phyloP scores from a whole-genome alignment of 495 filamentous ascomycete species.

The Neurospora sp. region DNA sequence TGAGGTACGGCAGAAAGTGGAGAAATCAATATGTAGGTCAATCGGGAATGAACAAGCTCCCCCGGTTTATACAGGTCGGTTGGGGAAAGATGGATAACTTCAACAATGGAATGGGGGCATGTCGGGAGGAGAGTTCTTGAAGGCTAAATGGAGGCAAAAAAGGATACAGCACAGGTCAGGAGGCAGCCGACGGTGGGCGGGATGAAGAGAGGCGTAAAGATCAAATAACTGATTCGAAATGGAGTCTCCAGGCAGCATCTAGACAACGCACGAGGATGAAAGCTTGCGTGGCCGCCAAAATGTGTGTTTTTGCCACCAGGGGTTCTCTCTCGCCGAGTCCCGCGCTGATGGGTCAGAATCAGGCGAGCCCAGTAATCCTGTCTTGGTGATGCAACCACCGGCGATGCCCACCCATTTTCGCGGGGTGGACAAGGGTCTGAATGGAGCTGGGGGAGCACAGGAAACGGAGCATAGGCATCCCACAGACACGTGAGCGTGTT shows the following conservation, averaged over 20 bases:
- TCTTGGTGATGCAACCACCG: neutral
- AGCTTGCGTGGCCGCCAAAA: neutral
- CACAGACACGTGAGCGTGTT: neutral
- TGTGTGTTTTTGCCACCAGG: neutral
- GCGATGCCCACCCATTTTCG: neutral
- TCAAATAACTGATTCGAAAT: neutral
- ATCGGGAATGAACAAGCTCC: neutral
- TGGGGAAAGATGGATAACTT: neutral
- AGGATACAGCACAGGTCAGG: neutral
- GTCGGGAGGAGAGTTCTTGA: neutral
- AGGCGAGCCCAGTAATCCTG: neutral
- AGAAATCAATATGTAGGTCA: neutral
- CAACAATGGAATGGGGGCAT: neutral
- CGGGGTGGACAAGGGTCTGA: constrained; percentile 12
- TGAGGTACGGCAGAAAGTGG: neutral
- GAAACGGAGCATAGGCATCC: neutral
- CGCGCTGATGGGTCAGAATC: neutral
- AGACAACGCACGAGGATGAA: neutral
- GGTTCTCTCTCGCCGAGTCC: neutral
- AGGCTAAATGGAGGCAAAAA: neutral
- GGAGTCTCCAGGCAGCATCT: neutral
- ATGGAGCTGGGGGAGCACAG: constrained; percentile 7
- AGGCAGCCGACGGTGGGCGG: neutral
- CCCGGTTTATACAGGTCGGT: neutral
- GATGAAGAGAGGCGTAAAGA: neutral